A percentile compares a stretch with the other conserved stretches of the same genome.
Evolutionary conservation across 345 rosid genomes (phyloP).

Genomic region (Melastoma malabathricum): DNA sequence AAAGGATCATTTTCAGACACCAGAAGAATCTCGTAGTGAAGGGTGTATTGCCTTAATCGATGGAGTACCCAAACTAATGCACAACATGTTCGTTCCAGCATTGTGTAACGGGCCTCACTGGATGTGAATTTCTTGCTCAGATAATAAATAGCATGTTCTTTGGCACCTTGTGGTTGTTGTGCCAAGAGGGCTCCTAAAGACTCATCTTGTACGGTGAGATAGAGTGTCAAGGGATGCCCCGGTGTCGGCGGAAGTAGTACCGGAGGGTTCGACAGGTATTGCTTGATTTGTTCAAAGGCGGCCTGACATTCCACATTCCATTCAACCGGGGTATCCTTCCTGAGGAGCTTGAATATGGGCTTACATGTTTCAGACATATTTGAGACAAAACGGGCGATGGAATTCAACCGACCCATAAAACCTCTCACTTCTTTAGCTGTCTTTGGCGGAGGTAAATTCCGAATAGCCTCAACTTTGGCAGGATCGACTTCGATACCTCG

Average conservation of each 20-base stretch:
- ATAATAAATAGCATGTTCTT: neutral
- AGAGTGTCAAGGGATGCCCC: neutral
- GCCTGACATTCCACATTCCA: neutral
- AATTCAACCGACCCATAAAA: neutral
- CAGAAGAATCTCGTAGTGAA: neutral
- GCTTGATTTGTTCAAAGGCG: conserved; percentile 3
- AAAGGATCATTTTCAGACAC: neutral
- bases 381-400: conserved; percentile 1
- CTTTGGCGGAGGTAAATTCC: neutral
- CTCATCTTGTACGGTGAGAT: neutral
- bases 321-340: neutral
- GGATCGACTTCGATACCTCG: conserved; percentile 3
- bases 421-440: neutral
- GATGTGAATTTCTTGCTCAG: neutral
- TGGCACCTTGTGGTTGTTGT: neutral
- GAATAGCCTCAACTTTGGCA: neutral
- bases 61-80: neutral
- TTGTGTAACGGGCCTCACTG: accelerated
- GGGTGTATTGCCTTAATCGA: neutral
- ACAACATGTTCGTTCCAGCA: neutral
- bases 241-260: neutral
- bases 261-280: neutral
- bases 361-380: neutral
- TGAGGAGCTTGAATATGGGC: neutral
- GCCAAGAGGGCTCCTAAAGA: neutral